Percentiles rank a stretch among this genome's conserved stretches.
Evolutionary conservation across 2,329 filamentous ascomycete genomes (phyloP).

Genomic region (Nigrospora sphaerica): DNA sequence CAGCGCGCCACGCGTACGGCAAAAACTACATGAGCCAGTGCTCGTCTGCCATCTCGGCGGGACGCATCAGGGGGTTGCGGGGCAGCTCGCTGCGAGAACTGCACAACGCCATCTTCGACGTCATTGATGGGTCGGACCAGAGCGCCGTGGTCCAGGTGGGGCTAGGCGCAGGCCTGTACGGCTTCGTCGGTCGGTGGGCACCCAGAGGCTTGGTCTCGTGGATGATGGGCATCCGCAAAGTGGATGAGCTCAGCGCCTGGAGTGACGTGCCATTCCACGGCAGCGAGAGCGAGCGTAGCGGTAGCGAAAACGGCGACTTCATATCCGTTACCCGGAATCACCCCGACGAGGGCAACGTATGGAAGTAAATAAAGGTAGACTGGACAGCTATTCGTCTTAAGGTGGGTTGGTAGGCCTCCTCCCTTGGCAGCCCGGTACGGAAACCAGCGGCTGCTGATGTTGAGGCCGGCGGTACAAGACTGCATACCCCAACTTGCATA

Average conservation of each 20-base stretch:
- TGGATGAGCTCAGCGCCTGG: constrained; percentile 50
- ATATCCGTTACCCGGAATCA: constrained; percentile 39
- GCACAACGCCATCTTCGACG: constrained; percentile 85
- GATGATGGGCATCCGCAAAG: constrained; percentile 78
- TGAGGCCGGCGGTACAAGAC: too few species aligned
- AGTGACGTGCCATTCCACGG: constrained; percentile 30
- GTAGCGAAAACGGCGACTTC: constrained; percentile 34
- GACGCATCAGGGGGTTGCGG: constrained; percentile 50
- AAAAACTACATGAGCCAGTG: constrained; percentile 53
- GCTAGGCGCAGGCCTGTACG: constrained; percentile 76
- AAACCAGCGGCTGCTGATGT: too few species aligned
- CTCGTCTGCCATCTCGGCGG: constrained; percentile 47
- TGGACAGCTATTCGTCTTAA: too few species aligned
- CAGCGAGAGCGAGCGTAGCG: constrained; percentile 25
- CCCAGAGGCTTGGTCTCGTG: constrained; percentile 75
- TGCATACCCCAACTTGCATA: too few species aligned
- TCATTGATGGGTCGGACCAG: constrained; percentile 61
- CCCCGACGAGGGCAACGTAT: constrained; percentile 34
- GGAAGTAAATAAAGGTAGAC: constrained; percentile 28
- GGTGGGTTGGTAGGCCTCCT: too few species aligned
- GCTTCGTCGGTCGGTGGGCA: constrained; percentile 74
- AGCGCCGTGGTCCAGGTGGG: constrained; percentile 69
- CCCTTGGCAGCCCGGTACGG: too few species aligned
- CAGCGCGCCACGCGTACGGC: constrained; percentile 53
- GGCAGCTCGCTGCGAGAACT: constrained; percentile 72